Evolutionary conservation across 345 rosid genomes (phyloP), one percentile per base, ranked within the genome.

Genomic region (Eucalyptus rudis): DNA sequence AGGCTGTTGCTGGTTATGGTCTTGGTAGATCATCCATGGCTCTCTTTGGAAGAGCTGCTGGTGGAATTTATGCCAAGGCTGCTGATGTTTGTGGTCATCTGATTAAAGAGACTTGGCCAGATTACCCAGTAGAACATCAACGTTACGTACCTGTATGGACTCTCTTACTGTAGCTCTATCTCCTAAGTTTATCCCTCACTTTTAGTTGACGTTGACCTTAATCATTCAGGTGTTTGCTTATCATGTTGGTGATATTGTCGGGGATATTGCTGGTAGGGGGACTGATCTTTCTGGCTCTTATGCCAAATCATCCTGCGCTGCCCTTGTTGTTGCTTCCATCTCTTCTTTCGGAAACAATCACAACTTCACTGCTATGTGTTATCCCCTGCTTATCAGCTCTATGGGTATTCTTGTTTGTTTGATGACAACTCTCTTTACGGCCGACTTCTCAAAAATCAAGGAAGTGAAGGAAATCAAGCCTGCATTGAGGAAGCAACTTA

Each of bases 301-400:
- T 24, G 86, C 71, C 27, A 29, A 88, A 79, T 50, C 89, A 49
- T 79, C 44, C 51, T 88, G 89, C 17, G 87, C 89, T 40, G 89
- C 89, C 12, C 87, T 88, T 88, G 79, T 88, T 17, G 89, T 88
- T 80, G 89, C 89, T 43, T 88, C 89, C 79, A 88, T 88, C 86
- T 88, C 89, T 80, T 88, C 89, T 9, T 81, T 88, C 5, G 79
- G 87, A 52, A 88, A 80, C 31, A 2, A 88, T 11, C 87, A 54
- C 20, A 3, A 88, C 66, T 88, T 88, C 86, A 17, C 87, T 16
- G 76, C 86, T 24, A 88, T 81, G 87, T 81, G 89, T 52, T 88
- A 51, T 88, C 89, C 89, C 47, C 54, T 88, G 25, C 89, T 88
- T 54, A 56, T 88, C 49, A 88, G 79, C 45, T 88, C 89, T 4